Evolutionary conservation across 179 eudicot genomes (phyloP).

Genomic region (Beta lomatogona): DNA sequence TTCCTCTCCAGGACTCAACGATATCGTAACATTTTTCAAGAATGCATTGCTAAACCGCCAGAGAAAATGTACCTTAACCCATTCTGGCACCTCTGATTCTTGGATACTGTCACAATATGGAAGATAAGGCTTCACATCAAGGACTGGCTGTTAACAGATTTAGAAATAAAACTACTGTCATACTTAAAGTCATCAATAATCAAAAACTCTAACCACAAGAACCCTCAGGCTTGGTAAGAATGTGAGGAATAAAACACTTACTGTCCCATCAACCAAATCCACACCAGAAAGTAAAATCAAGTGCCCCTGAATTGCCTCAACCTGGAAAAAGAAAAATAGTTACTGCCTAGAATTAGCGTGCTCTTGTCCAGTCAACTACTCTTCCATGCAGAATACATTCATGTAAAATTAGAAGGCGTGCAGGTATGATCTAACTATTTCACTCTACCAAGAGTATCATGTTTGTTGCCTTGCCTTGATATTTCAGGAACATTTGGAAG

Average conservation of each 20-base stretch:
- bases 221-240: background rate
- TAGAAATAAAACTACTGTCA: background rate
- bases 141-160: conserved; percentile 64
- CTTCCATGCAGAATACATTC: background rate
- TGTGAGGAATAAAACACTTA: conserved; percentile 33
- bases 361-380: background rate
- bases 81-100: conserved; percentile 73
- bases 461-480: background rate
- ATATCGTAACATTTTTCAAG: background rate
- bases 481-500: background rate
- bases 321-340: conserved; percentile 37
- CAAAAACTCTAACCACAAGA: background rate
- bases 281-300: conserved; percentile 82
- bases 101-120: conserved; percentile 84
- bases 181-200: background rate
- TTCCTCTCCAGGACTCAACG: background rate
- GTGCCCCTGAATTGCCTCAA: conserved; percentile 73
- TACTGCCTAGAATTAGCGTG: background rate
- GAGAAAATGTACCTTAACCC: conserved; percentile 67
- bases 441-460: background rate
- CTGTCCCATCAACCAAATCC: conserved; percentile 98
- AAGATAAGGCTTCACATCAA: conserved; percentile 95
- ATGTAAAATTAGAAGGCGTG: background rate
- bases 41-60: background rate
- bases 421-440: background rate